Base-by-base conservation (phyloP, 2,329 filamentous ascomycete species). In the Aspergillus sclerotialis region DNA sequence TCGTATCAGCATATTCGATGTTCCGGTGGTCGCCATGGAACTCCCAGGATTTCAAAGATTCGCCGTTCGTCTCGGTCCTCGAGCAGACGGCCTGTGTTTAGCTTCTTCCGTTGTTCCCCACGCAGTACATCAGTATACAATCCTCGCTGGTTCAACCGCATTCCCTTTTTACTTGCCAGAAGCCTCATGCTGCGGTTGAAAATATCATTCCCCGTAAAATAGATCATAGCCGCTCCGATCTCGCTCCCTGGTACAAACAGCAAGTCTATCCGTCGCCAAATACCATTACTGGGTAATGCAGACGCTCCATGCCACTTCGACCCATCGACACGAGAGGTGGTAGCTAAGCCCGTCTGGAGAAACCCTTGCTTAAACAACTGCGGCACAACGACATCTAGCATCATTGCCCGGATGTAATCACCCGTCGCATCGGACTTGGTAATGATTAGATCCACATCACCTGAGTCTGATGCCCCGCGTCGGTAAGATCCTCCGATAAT, bases 131-230 rank as follows among this genome's bases (percentile, higher is more conserved):
- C 75, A 47, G 69, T 75, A 49, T 81, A 94, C 36, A 96, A 57
- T 0, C 88, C 90, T 18, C 75, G 70, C 61, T 95, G 89, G 48
- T 94, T 95, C 35, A 96, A 56, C 32, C 84, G 67, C 85, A 93
- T 88, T 0, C 78, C 76, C 62, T 85, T 92, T 61, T 78, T 87
- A 25, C 78, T 76, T 10, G 88, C 87, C 43, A 95, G 59, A 11
- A 93, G 63, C 43, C 90, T 68, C 57, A 95, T 76, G 52, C 85
- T 93, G 11, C 89, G 72, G 58, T 95, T 95, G 65, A 95, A 95
- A 21, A 94, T 82, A 55, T 94, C 89, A 47, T 95, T 92, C 1
- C 90, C 90, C 0, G 90, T 95, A 53, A 95, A 96, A 55, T 95
- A 95, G n/a, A 95, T 74, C 41, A 95, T 57, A 0, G 89, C 88